Evolutionary conservation across 2,329 filamentous ascomycete genomes (phyloP), one percentile per base, ranked within the genome.

Genomic region (Rhynchosporium graminicola): DNA sequence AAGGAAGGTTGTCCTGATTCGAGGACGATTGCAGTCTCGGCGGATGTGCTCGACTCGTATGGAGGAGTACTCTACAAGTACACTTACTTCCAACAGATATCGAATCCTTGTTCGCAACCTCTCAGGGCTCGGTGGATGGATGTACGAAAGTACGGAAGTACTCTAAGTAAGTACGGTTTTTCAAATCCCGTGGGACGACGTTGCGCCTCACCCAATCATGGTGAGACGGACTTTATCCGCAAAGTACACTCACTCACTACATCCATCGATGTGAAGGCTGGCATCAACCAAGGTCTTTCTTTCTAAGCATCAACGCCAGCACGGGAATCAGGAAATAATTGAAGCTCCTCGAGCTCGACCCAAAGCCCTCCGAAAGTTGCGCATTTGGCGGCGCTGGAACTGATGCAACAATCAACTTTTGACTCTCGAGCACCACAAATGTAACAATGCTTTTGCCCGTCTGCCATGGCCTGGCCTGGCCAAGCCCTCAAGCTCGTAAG

Each of bases 1-100:
- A 59, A 52, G 36, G 31, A 20, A 20, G 8, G 26, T 13, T 12
- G 20, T 20, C 26, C 20, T 59, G 57, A 59, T 59, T 59, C 42
- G 57, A 59, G 20, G 38, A 13, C 45, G 28, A 50, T 29, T 20
- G 20, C 20, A 20, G 20, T 20, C 20, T 20, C 20, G 6, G 40
- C 50, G 26, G 45, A 20, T 10, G 4, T 2, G 31, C 3, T 3
- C n/a, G 10, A 45, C 40, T 7, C 8, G 13, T 59, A 29, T 15
- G 6, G 50, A 33, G 20, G 1, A 20, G 20, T 20, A 20, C 20
- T 20, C 20, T 20, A 20, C 20, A 20, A 20, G 20, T 20, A 20
- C 20, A 20, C 20, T 20, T 20, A 50, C 26, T n/a, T 7, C 29
- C 31, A 52, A 38, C 15, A 9, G 33, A 52, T 38, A 26, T 26